phyloP scores from a whole-genome alignment of 2,329 filamentous ascomycete genomes.

The Epicoccum sorghinum region DNA sequence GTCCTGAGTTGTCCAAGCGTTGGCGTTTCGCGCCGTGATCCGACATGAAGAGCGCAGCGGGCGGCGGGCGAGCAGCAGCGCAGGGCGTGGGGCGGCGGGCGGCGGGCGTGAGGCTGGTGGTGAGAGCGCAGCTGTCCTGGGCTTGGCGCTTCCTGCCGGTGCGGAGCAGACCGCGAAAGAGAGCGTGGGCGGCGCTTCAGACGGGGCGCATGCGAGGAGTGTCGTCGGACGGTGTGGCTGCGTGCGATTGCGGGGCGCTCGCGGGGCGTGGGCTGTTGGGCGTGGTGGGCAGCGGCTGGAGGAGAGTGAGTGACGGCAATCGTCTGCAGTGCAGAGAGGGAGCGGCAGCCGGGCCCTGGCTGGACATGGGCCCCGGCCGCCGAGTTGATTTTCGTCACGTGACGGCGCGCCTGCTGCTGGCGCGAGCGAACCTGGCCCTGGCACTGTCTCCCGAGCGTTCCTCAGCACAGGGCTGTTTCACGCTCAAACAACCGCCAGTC shows the following conservation, averaged over 20 bases:
- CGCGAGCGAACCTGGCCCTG: no score
- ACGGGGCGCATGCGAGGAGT: slow-evolving; percentile 38
- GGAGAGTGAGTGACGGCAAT: slow-evolving; percentile 15
- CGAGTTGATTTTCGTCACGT: background rate
- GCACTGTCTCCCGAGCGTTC: background rate
- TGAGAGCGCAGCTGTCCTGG: slow-evolving; percentile 20
- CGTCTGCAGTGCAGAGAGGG: slow-evolving; percentile 6
- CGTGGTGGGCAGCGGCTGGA: slow-evolving; percentile 11
- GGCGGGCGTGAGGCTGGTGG: slow-evolving; percentile 26
- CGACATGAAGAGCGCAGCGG: slow-evolving; percentile 39
- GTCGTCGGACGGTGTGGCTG: slow-evolving; percentile 13
- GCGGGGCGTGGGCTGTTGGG: slow-evolving; percentile 7
- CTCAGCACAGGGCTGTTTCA: slow-evolving; percentile 6
- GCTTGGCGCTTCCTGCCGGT: slow-evolving; percentile 34
- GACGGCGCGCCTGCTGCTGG: background rate
- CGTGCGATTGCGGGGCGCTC: slow-evolving; percentile 5
- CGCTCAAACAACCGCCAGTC: slow-evolving; percentile 13
- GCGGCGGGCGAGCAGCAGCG: slow-evolving; percentile 12
- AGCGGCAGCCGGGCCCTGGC: background rate
- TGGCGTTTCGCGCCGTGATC: slow-evolving; percentile 47
- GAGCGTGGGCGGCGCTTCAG: slow-evolving; percentile 31
- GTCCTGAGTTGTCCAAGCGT: slow-evolving; percentile 47
- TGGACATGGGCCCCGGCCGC: no score
- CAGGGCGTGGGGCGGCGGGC: slow-evolving; percentile 15
- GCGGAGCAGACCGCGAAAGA: slow-evolving; percentile 39